Base-by-base conservation (phyloP, 345 rosid species). In the Eucalyptus decipiens region DNA sequence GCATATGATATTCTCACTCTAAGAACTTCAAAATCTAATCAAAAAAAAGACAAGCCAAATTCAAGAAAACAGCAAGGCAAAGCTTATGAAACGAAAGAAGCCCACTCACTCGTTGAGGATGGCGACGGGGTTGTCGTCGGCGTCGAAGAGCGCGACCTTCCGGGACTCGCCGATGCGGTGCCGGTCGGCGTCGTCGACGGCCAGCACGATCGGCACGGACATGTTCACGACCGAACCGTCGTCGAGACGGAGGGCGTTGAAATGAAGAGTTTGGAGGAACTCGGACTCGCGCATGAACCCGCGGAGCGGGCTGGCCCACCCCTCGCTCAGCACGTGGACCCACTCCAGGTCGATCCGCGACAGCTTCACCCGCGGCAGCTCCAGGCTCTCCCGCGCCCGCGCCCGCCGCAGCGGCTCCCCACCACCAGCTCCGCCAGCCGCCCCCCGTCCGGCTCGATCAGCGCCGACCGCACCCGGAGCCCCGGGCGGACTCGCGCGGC, bases 231-330 rank as follows among this genome's bases (percentile, higher is more conserved):
- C 95, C 91, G 99, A 94, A 54, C 99, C 99, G 93, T 96, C 96
- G 32, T 94, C 95, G 69, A 95, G 93, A 90, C 99, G 99, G 91
- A 98, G 95, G 89, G 97, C 94, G 95, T 97, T 97, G 91, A 97
- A 98, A 96, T 97, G 99, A 97, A 98, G 99, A 90, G 99, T 96
- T 98, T 98, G 99, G 98, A 98, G 99, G 99, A 98, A 97, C 99
- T 98, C 97, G 96, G 98, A 93, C 94, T 97, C 97, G 92, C 96
- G 95, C 99, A 98, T 98, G 97, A 97, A 98, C 26, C 99, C 99
- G 9, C 92, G 91, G 87, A 97, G 96, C 13, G 99, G 99, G 81
- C 99, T 98, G 67, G 99, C 99, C 99, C 99, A 98, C 40, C 99
- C 99, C 92, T 98, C 99, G 94, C 99, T 95, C 89, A 98, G 90